Evolutionary conservation across 1,139 yeast species (phyloP).

Genomic region (Nakaseomyces nivariensis): DNA sequence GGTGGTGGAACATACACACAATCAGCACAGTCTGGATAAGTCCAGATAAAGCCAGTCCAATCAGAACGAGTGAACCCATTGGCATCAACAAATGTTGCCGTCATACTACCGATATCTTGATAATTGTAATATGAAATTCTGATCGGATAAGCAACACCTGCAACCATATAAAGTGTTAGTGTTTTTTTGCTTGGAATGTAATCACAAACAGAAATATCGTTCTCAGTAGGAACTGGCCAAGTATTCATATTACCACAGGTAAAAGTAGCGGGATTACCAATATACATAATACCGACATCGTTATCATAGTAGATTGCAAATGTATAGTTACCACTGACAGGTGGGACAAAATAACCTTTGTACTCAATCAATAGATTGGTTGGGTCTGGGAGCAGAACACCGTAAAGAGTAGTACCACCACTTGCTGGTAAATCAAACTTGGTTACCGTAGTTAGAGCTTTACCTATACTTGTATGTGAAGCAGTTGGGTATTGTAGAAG

Average conservation of each 20-base stretch:
- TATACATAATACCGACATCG: slow-evolving; percentile 8
- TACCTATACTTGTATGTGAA: background rate
- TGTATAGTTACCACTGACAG: slow-evolving; percentile 19
- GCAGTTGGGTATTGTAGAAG: background rate
- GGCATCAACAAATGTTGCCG: background rate
- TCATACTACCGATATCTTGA: background rate
- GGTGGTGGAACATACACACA: background rate
- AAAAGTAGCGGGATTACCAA: background rate
- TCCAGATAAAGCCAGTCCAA: background rate
- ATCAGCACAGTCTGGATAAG: background rate
- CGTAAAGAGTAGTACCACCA: slow-evolving; percentile 2
- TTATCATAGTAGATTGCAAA: slow-evolving; percentile 18
- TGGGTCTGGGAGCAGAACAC: background rate
- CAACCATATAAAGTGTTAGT: background rate
- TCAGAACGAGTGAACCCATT: background rate
- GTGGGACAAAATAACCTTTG: slow-evolving; percentile 23
- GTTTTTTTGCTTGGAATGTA: background rate
- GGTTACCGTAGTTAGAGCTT: background rate
- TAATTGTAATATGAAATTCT: background rate
- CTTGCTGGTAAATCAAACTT: background rate
- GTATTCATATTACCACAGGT: background rate
- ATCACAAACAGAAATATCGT: background rate
- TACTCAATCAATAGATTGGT: slow-evolving; percentile 17
- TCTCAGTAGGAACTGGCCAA: background rate
- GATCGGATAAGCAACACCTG: background rate